Evolutionary conservation across 805 yeast species (phyloP).

Genomic region (Sporopachydermia lactativora): DNA sequence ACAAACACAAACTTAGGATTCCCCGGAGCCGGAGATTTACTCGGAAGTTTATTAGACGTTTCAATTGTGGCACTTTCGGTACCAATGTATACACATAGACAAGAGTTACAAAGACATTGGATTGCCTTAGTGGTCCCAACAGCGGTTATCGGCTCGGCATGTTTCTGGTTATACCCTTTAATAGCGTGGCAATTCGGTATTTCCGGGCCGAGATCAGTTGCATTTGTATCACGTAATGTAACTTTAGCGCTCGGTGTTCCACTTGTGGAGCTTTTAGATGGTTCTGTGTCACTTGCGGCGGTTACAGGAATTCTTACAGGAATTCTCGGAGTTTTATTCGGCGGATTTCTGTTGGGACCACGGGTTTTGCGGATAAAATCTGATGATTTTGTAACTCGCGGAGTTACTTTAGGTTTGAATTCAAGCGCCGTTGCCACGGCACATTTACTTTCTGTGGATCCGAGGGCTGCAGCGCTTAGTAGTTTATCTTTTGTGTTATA

Average conservation of each 20-base stretch:
- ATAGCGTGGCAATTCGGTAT: constrained; percentile 54
- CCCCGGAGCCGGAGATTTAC: constrained; percentile 78
- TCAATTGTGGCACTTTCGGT: constrained; percentile 63
- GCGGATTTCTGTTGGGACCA: constrained; percentile 34
- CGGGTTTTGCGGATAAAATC: constrained; percentile 34
- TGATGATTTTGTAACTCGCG: constrained; percentile 61
- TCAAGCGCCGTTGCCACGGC: constrained; percentile 82
- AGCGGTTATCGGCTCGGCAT: constrained; percentile 35
- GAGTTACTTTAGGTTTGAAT: constrained; percentile 61
- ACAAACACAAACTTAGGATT: constrained; percentile 30
- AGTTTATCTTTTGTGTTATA: constrained; percentile 55
- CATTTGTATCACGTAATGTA: constrained; percentile 67
- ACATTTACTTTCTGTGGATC: constrained; percentile 50
- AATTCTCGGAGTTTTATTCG: constrained; percentile 55
- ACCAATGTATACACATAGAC: constrained; percentile 65
- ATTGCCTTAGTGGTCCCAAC: constrained; percentile 46
- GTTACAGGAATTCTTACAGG: constrained; percentile 70
- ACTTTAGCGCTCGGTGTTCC: constrained; percentile 75
- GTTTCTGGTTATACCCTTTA: constrained; percentile 59
- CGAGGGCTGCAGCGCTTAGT: constrained; percentile 72
- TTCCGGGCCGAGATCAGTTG: constrained; percentile 43
- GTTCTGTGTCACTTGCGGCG: constrained; percentile 60
- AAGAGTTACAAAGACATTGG: constrained; percentile 46
- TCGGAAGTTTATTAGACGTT: constrained; percentile 58
- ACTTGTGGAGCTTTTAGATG: constrained; percentile 48